Evolutionary conservation across 345 rosid genomes (phyloP).

Genomic region (Cardamine chenopodiifolia): DNA sequence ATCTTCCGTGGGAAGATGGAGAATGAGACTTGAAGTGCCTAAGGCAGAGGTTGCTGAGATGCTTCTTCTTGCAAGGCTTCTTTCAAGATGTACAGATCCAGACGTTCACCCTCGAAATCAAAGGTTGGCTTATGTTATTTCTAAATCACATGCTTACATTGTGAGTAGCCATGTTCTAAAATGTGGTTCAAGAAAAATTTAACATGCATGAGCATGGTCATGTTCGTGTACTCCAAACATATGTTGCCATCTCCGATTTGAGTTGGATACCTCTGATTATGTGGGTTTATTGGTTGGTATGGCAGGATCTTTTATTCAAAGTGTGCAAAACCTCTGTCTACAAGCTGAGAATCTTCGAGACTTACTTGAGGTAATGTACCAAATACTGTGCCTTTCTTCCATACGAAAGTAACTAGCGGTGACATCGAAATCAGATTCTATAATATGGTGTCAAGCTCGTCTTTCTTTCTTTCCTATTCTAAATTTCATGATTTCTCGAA

Average conservation of each 20-base stretch:
- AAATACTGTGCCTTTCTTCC: constrained; percentile 24
- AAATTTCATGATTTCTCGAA: constrained; percentile 30
- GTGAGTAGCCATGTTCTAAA: not conserved
- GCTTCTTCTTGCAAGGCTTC: constrained; percentile 99
- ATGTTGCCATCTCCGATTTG: constrained; percentile 22
- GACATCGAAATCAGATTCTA: constrained; percentile 16
- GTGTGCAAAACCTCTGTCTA: constrained; percentile 79
- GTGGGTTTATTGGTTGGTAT: constrained; percentile 30
- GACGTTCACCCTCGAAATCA: constrained; percentile 92
- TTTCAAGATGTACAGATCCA: constrained; percentile 97
- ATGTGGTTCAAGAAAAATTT: not conserved
- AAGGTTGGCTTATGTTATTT: constrained; percentile 59
- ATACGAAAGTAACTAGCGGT: constrained; percentile 9
- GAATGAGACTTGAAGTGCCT: constrained; percentile 99
- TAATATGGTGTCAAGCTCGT: not conserved
- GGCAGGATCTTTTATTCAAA: constrained; percentile 92
- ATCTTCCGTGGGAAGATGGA: constrained; percentile 99
- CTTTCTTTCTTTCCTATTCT: constrained; percentile 19
- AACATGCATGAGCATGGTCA: constrained; percentile 14
- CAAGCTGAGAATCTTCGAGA: constrained; percentile 76
- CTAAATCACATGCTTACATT: constrained; percentile 17
- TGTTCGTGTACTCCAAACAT: constrained; percentile 1
- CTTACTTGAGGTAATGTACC: constrained; percentile 72
- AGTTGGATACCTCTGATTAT: constrained; percentile 24
- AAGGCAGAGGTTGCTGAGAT: constrained; percentile 97